phyloP scores from a whole-genome alignment of 2,329 filamentous ascomycete genomes.

The Lasiodiplodia sp. region DNA sequence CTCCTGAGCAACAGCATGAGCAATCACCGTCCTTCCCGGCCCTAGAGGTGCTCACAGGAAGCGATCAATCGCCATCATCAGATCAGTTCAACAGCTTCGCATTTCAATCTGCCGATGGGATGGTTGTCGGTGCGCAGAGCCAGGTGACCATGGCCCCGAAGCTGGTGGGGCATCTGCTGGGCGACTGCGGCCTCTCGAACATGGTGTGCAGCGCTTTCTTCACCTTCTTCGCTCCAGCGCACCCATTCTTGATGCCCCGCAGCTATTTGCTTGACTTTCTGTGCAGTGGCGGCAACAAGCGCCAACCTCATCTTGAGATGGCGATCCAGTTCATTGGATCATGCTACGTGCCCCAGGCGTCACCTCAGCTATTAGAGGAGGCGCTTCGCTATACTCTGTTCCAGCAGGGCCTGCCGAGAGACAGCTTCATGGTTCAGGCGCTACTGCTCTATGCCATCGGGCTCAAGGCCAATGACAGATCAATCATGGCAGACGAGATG shows the following conservation, averaged over 20 bases:
- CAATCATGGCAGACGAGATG: conserved; percentile 71
- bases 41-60: conserved; percentile 4
- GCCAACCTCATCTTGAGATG: conserved; percentile 55
- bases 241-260: conserved; percentile 64
- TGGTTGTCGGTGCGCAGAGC: background rate
- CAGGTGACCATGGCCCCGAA: conserved; percentile 6
- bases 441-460: conserved; percentile 78
- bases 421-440: conserved; percentile 73
- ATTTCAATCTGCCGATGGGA: background rate
- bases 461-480: conserved; percentile 77
- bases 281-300: conserved; percentile 45
- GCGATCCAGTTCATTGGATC: conserved; percentile 65
- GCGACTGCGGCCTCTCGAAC: background rate
- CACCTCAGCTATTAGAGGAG: conserved; percentile 54
- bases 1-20: background rate
- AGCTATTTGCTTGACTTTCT: conserved; percentile 47
- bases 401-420: conserved; percentile 42
- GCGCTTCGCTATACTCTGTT: conserved; percentile 43
- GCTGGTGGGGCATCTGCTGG: background rate
- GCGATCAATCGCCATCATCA: background rate
- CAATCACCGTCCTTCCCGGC: conserved; percentile 15
- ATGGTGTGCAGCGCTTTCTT: conserved; percentile 55
- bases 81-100: background rate
- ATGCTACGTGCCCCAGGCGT: conserved; percentile 58
- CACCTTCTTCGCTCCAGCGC: conserved; percentile 59